phyloP scores from a whole-genome alignment of 495 filamentous ascomycete species.

The Podospora appendiculata region DNA sequence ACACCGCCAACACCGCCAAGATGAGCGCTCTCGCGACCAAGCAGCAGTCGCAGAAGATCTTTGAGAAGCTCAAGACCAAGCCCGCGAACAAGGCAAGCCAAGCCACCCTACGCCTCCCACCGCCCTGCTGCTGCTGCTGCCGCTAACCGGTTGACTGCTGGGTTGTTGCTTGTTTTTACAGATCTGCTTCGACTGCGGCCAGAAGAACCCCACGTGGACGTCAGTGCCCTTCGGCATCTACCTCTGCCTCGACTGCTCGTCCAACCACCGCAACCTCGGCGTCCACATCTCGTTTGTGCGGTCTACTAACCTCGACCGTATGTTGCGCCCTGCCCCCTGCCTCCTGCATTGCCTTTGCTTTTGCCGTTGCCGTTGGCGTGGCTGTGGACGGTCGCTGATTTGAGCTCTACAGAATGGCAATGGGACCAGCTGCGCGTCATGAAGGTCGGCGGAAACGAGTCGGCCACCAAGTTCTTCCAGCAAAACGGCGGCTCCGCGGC shows the following conservation, averaged over 20 bases:
- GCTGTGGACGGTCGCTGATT: no score
- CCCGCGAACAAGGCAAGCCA: slow-evolving; percentile 79
- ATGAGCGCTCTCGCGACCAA: slow-evolving; percentile 85
- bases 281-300: slow-evolving; percentile 97
- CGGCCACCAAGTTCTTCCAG: slow-evolving; percentile 96
- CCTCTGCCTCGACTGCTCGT: slow-evolving; percentile 93
- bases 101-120: no score
- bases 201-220: slow-evolving; percentile 97
- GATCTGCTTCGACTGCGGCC: slow-evolving; percentile 96
- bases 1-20: slow-evolving; percentile 18
- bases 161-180: slow-evolving; percentile 21
- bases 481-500: slow-evolving; percentile 89
- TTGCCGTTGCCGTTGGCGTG: no score
- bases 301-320: slow-evolving; percentile 97
- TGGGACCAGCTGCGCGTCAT: slow-evolving; percentile 97
- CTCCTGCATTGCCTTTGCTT: neutral
- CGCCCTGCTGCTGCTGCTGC: neutral
- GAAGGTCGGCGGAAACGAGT: slow-evolving; percentile 98
- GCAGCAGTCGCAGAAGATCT: slow-evolving; percentile 91
- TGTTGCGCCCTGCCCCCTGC: no score
- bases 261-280: slow-evolving; percentile 84
- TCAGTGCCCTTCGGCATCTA: slow-evolving; percentile 97
- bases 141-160: neutral
- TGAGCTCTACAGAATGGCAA: slow-evolving; percentile 92
- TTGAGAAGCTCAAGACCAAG: slow-evolving; percentile 93